Evolutionary conservation across 2,329 filamentous ascomycete species (phyloP), one percentile per base, ranked within the genome.

Genomic region (Fusarium albosuccineum): DNA sequence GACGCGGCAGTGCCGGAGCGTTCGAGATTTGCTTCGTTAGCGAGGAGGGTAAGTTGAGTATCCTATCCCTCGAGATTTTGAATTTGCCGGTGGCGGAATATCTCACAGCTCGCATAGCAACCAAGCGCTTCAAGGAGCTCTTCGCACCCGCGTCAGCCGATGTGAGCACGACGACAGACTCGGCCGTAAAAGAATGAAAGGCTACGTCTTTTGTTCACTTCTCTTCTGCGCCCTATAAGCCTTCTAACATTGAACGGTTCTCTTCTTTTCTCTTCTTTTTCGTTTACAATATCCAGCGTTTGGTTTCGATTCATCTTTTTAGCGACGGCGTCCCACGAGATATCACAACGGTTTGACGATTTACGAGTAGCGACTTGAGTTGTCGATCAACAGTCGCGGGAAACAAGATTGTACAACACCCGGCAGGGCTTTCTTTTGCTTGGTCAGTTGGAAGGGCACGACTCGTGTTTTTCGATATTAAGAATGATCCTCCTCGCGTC

Each of bases 1-100:
- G 86, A 5, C 82, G 81, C 50, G 84, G 82, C 45, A 79, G 77
- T 44, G 70, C 75, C 2, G 82, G 83, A 6, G 80, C 81, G 1
- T 87, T 87, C 60, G 83, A 87, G 73, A 80, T 88, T 10, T 70
- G 79, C 27, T 88, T 88, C 70, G 72, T 79, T 29, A 79, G 74
- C 34, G 80, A 81, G 40, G 76, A 81, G 67, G 79, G 80, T 80
- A 55, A 58, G 74, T 67, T 45, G 4, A 22, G 30, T 30, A 34
- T 11, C 6, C 3, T 9, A 17, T 39, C n/a, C 17, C 29, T 33
- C 30, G 7, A 5, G 30, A 9, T 8, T 33, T 5, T 33, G 16
- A 41, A 10, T 41, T 36, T 9, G 13, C 17, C 22, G 11, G 22
- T 22, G 34, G 13, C 33, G 57, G 22, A 29, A 36, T 55, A 60